Percentiles rank a stretch among this genome's conserved stretches.
These are phyloP conservation scores for Trichoderma pleuroti DNA, from an alignment of 2,329 filamentous ascomycete species.

Conservation along the genomic window DNA sequence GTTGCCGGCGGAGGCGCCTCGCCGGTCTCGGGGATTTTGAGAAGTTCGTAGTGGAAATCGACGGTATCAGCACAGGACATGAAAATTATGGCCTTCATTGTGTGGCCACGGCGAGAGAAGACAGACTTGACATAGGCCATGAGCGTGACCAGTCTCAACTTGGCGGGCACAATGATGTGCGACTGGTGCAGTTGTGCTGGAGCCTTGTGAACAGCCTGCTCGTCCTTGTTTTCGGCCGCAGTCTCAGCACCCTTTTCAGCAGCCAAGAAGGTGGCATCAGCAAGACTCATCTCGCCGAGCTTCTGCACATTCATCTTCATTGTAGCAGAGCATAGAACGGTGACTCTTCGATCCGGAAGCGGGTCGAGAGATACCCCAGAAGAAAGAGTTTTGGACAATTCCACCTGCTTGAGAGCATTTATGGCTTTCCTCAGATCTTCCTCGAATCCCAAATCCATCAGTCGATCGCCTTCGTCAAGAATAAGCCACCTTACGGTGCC, in stretches of 20 bases:
- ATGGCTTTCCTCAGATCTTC: constrained; percentile 89
- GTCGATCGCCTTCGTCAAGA: constrained; percentile 91
- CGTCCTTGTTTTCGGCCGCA: constrained; percentile 43
- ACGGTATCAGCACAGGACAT: constrained; percentile 96
- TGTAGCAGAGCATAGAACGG: constrained; percentile 90
- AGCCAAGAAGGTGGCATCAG: constrained; percentile 84
- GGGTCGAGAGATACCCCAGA: constrained; percentile 57
- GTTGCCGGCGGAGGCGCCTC: constrained; percentile 28
- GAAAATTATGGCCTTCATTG: constrained; percentile 97
- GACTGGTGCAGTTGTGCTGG: constrained; percentile 93
- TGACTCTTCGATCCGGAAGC: constrained; percentile 73
- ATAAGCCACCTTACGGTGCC: constrained; percentile 90
- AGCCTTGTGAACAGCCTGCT: constrained; percentile 64
- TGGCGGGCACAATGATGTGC: constrained; percentile 82
- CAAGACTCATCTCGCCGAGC: constrained; percentile 89
- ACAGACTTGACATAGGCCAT: constrained; percentile 79
- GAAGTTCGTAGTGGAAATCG: constrained; percentile 89
- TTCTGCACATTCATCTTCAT: constrained; percentile 97
- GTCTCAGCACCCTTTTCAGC: constrained; percentile 55
- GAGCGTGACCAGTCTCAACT: constrained; percentile 84
- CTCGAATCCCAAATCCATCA: constrained; percentile 98
- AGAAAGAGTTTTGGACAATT: constrained; percentile 55
- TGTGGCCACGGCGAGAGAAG: constrained; percentile 81
- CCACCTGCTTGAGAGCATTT: constrained; percentile 66
- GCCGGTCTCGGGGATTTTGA: constrained; percentile 47